phyloP scores from a whole-genome alignment of 169 alveolate genomes.

The Perkinsus olseni region DNA sequence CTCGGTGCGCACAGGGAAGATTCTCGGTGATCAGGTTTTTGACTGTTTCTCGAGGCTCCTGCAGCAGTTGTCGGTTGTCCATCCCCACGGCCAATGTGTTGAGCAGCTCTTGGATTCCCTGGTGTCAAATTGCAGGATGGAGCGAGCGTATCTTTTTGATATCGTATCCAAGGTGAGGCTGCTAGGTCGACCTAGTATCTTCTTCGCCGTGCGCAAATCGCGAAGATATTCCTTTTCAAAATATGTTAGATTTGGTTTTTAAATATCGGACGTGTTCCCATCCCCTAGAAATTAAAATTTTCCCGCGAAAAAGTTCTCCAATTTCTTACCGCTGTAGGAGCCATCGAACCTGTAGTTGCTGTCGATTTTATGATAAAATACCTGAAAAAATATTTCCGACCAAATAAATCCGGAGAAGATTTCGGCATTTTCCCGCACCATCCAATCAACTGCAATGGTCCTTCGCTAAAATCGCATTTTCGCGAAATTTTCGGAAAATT shows the following conservation, averaged over 20 bases:
- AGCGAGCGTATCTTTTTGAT: neutral
- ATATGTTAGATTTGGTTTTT: too few species aligned
- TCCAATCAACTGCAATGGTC: too few species aligned
- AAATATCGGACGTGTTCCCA: too few species aligned
- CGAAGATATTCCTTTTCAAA: too few species aligned
- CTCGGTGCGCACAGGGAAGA: neutral
- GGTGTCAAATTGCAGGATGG: neutral
- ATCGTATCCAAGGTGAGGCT: neutral
- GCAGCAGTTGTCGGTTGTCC: neutral
- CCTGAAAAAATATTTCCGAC: neutral
- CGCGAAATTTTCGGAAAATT: neutral
- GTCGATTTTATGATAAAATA: slow-evolving; percentile 60
- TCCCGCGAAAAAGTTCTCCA: too few species aligned
- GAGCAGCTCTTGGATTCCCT: neutral
- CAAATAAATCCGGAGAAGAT: too few species aligned
- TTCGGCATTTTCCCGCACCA: too few species aligned
- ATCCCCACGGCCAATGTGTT: neutral
- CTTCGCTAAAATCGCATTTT: too few species aligned
- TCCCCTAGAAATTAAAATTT: too few species aligned
- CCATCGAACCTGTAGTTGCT: neutral
- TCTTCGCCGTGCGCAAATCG: neutral
- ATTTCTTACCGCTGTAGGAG: neutral
- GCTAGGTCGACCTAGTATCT: neutral
- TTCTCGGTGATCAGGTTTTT: neutral
- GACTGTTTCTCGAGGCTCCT: neutral